phyloP scores from a whole-genome alignment of 2,329 filamentous ascomycete species.

The Aureobasidium sp. region DNA sequence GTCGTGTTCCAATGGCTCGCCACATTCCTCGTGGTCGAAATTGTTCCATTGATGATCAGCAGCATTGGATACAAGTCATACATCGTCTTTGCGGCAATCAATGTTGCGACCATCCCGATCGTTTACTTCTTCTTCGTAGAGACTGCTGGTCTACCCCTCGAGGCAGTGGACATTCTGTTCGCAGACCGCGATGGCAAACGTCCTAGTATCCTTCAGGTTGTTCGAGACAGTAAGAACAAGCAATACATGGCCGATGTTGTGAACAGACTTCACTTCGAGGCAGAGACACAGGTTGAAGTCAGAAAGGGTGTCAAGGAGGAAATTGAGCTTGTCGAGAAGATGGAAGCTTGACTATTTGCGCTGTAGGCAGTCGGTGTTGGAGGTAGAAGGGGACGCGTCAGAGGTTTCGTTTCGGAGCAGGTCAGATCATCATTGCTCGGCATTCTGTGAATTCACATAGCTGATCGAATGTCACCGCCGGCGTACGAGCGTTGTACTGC shows the following conservation, averaged over 20 bases:
- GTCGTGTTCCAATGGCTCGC: conserved; percentile 23
- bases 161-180: conserved; percentile 15
- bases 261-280: background rate
- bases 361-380: background rate
- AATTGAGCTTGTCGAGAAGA: background rate
- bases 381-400: too few relatives aligned
- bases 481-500: too few relatives aligned
- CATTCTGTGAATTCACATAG: too few relatives aligned
- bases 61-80: conserved; percentile 44
- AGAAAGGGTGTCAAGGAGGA: background rate
- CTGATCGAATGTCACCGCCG: too few relatives aligned
- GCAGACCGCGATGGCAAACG: conserved; percentile 4
- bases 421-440: too few relatives aligned
- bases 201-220: background rate
- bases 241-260: background rate
- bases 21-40: conserved; percentile 11
- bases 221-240: background rate
- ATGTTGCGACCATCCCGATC: conserved; percentile 48
- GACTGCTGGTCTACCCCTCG: conserved; percentile 10
- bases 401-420: too few relatives aligned
- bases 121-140: conserved; percentile 38
- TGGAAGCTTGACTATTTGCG: background rate
- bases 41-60: conserved; percentile 38
- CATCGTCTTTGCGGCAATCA: conserved; percentile 56
- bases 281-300: conserved; percentile 9